Evolutionary conservation across 2,329 filamentous ascomycete species (phyloP).

Genomic region (Onygenales sp.): DNA sequence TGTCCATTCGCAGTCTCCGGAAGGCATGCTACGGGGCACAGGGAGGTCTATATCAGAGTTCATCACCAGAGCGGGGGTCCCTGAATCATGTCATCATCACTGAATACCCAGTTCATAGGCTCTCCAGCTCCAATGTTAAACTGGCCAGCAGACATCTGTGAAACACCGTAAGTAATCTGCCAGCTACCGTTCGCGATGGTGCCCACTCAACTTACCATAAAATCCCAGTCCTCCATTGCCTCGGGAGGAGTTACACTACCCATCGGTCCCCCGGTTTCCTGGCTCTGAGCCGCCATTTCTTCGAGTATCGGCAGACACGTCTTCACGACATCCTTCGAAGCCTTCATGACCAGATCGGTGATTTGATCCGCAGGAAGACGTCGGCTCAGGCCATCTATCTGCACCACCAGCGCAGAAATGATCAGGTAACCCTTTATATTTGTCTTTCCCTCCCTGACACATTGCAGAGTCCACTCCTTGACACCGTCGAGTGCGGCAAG

Average conservation of each 20-base stretch:
- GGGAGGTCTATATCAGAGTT: not conserved
- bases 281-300: conserved; percentile 10
- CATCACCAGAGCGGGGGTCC: not conserved
- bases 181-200: not conserved
- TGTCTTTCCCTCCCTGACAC: conserved; percentile 43
- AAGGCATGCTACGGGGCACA: no score
- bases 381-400: conserved; percentile 35
- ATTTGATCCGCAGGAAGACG: conserved; percentile 29
- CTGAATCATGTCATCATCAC: not conserved
- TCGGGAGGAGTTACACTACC: conserved; percentile 18
- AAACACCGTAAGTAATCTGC: not conserved
- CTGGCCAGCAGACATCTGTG: conserved; percentile 21
- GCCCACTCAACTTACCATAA: conserved; percentile 25
- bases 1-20: no score
- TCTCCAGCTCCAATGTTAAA: conserved; percentile 17
- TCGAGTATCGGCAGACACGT: conserved; percentile 20
- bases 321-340: conserved; percentile 25
- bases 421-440: conserved; percentile 47
- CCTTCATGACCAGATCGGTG: conserved; percentile 24
- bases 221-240: conserved; percentile 33
- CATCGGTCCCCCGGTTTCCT: conserved; percentile 3
- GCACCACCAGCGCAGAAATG: conserved; percentile 26
- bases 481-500: conserved; percentile 30
- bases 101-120: conserved; percentile 13
- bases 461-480: conserved; percentile 29